A percentile compares a stretch with the other conserved stretches of the same genome.
Evolutionary conservation across 2,329 filamentous ascomycete genomes (phyloP).

Genomic region (Pseudohalonectria lignicola): DNA sequence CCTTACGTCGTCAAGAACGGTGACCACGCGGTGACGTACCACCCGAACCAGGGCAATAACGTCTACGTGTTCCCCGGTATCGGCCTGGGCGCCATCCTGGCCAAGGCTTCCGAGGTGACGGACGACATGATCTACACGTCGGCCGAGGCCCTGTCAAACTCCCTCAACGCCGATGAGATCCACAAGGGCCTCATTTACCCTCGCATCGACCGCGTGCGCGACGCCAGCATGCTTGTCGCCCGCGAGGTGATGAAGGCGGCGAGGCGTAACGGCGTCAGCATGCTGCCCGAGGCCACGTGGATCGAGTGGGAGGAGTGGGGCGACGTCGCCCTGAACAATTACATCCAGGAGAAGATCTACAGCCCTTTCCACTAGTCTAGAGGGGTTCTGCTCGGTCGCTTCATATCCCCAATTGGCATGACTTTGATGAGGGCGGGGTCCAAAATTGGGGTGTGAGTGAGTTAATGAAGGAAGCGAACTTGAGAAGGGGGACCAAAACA

Average conservation of each 20-base stretch:
- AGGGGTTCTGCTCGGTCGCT: too few relatives aligned
- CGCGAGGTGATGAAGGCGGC: slow-evolving; percentile 90
- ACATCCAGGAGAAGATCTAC: slow-evolving; percentile 50
- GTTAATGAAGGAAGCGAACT: too few relatives aligned
- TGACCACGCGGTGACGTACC: slow-evolving; percentile 53
- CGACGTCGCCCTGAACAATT: slow-evolving; percentile 48
- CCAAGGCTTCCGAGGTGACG: slow-evolving; percentile 77
- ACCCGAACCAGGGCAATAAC: slow-evolving; percentile 77
- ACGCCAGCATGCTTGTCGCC: slow-evolving; percentile 77
- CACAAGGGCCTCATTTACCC: slow-evolving; percentile 83
- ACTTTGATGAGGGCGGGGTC: too few relatives aligned
- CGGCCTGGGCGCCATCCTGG: slow-evolving; percentile 83
- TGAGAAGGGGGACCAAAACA: too few relatives aligned
- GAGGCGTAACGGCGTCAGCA: slow-evolving; percentile 67
- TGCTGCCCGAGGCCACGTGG: slow-evolving; percentile 57
- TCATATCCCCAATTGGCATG: too few relatives aligned
- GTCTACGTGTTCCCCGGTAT: slow-evolving; percentile 95
- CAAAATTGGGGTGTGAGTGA: too few relatives aligned
- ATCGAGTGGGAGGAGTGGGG: slow-evolving; percentile 64
- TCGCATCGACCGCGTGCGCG: slow-evolving; percentile 79
- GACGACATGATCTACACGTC: slow-evolving; percentile 97
- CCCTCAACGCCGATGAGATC: slow-evolving; percentile 72
- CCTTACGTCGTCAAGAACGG: slow-evolving; percentile 53
- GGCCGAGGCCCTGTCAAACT: slow-evolving; percentile 67
- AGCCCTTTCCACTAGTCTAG: slow-evolving; percentile 33